Conservation (phyloP, 202 grass and related monocot species). For the Cymbopogon flexuosus region DNA sequence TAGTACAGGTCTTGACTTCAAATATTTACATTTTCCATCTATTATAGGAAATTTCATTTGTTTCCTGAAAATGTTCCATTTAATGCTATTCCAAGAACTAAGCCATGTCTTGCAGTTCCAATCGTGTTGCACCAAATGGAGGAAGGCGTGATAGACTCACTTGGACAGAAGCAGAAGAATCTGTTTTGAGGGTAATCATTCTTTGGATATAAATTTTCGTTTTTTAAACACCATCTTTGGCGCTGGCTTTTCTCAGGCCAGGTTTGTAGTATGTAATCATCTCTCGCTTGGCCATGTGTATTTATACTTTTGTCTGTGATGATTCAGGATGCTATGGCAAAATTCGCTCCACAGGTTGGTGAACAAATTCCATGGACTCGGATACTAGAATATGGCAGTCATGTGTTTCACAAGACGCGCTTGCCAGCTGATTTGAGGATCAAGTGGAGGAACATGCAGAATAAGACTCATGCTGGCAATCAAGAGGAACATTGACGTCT, state of each 20-base stretch:
- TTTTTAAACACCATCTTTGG: not conserved
- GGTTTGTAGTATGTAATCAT: not conserved
- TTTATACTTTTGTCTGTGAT: not conserved
- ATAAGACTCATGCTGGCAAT: no score
- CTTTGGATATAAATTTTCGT: not conserved
- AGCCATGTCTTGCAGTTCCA: slow-evolving; percentile 27
- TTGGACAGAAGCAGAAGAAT: slow-evolving; percentile 43
- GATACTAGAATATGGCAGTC: slow-evolving; percentile 34
- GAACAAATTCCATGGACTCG: slow-evolving; percentile 27
- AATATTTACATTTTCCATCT: not conserved
- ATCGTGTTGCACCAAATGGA: slow-evolving; percentile 12
- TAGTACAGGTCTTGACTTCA: not conserved
- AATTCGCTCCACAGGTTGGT: not conserved
- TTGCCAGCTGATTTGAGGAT: slow-evolving; percentile 42
- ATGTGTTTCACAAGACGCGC: slow-evolving; percentile 38
- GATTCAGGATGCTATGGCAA: slow-evolving; percentile 38
- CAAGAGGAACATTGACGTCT: no score
- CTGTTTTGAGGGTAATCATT: slow-evolving; percentile 36
- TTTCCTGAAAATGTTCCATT: not conserved
- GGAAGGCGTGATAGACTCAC: slow-evolving; percentile 17
- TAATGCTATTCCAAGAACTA: not conserved
- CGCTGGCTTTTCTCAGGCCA: not conserved
- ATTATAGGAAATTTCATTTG: not conserved
- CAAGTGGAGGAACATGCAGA: slow-evolving; percentile 51
- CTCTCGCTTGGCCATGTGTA: not conserved